Evolutionary conservation across 768 basidiomycete species (phyloP).

Genomic region (Mycena latifolia): DNA sequence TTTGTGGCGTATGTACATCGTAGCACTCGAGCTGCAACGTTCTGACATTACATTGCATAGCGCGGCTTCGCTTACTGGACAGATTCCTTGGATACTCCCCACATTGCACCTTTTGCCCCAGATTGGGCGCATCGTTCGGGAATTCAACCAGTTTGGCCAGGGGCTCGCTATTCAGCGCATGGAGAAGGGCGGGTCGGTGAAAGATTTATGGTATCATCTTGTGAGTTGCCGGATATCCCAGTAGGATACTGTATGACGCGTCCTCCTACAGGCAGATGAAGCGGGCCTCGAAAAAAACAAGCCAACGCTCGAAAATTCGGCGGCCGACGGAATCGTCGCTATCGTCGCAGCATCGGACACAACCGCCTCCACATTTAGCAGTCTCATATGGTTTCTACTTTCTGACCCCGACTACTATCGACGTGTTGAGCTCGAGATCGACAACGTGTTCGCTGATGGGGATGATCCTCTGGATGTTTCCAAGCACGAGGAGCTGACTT

Average conservation of each 20-base stretch:
- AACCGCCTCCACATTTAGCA: slow-evolving; percentile 47
- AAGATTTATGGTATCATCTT: slow-evolving; percentile 58
- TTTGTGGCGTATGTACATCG: slow-evolving; percentile 52
- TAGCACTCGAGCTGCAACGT: neutral
- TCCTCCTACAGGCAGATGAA: slow-evolving; percentile 51
- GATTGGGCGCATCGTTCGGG: slow-evolving; percentile 3
- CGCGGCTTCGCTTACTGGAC: slow-evolving; percentile 53
- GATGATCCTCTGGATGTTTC: slow-evolving; percentile 42
- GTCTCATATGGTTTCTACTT: slow-evolving; percentile 50
- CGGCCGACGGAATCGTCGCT: slow-evolving; percentile 54
- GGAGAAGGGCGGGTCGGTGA: slow-evolving; percentile 45
- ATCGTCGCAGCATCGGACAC: slow-evolving; percentile 57
- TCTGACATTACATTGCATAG: neutral
- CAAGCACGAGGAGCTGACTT: slow-evolving; percentile 45
- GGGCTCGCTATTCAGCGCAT: slow-evolving; percentile 15
- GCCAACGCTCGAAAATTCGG: slow-evolving; percentile 48
- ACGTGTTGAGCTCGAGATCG: slow-evolving; percentile 51
- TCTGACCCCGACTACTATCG: slow-evolving; percentile 45
- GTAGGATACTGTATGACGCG: neutral
- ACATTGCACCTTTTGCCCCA: slow-evolving; percentile 24
- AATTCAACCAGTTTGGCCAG: slow-evolving; percentile 20
- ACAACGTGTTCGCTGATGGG: slow-evolving; percentile 38
- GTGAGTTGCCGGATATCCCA: slow-evolving; percentile 37
- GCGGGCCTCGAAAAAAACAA: slow-evolving; percentile 48
- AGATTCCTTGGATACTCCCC: slow-evolving; percentile 36